Evolutionary conservation across 352 stramenopile genomes (phyloP), one percentile per base, ranked within the genome.

Genomic region (Pythium coloratum): DNA sequence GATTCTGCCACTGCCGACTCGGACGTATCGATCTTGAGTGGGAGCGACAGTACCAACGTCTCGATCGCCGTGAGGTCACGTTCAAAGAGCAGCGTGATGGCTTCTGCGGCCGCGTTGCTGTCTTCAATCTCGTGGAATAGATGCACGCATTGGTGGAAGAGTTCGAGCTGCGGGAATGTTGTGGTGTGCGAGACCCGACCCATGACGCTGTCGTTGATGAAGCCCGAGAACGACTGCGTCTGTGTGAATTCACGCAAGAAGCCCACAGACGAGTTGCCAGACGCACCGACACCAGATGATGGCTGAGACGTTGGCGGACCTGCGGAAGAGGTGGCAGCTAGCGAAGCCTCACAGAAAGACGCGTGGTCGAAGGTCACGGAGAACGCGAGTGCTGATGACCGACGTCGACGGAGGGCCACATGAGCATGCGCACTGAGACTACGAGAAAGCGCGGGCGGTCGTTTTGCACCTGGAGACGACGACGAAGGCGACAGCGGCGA

Each of bases 81-180:
- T 64, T 89, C 77, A 61, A 90, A 90, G 10, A 91, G 64, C 40
- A 90, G 65, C 33, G 61, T 59, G 55, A 90, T 84, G 2, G 77
- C 81, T 12, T 58, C 40, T 13, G 68, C 54, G 6, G 72, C 66
- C 1, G 44, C 44, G 6, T 28, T 16, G 3, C 24, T 18, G 33
- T 78, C 60, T 16, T 49, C 73, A 6, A 82, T 64, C 55, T 90
- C 80, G 16, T 76, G 74, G 26, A 74, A 68, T 14, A 91, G 66
- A 49, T 91, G 77, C 20, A 89, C 66, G 38, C 81, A 91, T 44
- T 90, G 78, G 51, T 82, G 76, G 44, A 91, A 91, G 28, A 91
- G 73, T 53, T 85, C 79, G 33, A 87, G 28, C 46, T 76, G 76
- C 6, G 61, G 67, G 63, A 75, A 77, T 49, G 68, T 66, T 10